Percentiles rank a stretch among this genome's conserved stretches.
phyloP scores from a whole-genome alignment of 2,329 filamentous ascomycete species.

The Nemania diffusa region DNA sequence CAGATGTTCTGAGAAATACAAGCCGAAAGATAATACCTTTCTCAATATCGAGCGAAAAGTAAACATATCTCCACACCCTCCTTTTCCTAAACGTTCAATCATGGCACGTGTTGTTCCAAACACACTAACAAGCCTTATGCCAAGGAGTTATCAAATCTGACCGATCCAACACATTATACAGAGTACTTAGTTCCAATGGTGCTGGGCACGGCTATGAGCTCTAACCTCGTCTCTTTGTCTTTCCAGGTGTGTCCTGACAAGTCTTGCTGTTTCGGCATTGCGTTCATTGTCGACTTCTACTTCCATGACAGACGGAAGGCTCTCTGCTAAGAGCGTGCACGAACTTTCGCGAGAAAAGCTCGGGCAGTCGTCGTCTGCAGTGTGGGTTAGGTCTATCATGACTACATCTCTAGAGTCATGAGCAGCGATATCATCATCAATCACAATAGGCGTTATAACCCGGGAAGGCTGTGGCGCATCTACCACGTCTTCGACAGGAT shows the following conservation, averaged over 20 bases:
- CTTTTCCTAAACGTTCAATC: neutral
- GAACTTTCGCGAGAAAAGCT: constrained; percentile 29
- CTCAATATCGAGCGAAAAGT: neutral
- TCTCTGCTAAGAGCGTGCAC: constrained; percentile 26
- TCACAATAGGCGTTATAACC: neutral
- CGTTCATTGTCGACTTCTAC: neutral
- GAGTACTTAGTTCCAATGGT: neutral
- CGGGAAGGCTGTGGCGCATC: neutral
- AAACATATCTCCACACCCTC: neutral
- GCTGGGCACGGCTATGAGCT: neutral
- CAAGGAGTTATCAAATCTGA: neutral
- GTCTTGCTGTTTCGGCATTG: neutral
- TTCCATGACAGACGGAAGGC: constrained; percentile 25
- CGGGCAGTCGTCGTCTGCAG: neutral
- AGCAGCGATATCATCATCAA: neutral
- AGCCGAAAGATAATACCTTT: neutral
- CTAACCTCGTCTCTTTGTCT: neutral
- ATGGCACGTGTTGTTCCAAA: neutral
- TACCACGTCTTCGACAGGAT: neutral
- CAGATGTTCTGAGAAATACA: neutral
- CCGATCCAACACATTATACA: neutral
- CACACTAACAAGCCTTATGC: neutral
- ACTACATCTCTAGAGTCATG: constrained; percentile 11
- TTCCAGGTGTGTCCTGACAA: neutral
- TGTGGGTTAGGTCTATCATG: constrained; percentile 8